Evolutionary conservation across 1,284 basidiomycete species (phyloP).

Genomic region (Pseudozyma tsukubaensis): DNA sequence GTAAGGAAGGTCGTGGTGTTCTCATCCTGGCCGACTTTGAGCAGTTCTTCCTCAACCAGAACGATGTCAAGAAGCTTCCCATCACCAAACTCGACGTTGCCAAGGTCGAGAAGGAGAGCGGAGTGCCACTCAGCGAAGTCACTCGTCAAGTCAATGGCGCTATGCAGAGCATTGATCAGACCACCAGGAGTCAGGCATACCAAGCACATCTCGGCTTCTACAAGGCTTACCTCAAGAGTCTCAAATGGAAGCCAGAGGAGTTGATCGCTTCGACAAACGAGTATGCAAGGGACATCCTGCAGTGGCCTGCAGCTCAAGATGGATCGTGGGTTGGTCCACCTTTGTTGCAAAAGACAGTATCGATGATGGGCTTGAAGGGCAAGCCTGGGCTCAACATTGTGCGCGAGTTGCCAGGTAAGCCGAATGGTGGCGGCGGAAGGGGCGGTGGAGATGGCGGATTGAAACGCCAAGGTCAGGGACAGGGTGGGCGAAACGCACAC

Average conservation of each 20-base stretch:
- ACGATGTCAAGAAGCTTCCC: slow-evolving; percentile 71
- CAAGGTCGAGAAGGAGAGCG: slow-evolving; percentile 20
- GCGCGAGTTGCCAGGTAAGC: slow-evolving; percentile 34
- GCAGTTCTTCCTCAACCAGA: slow-evolving; percentile 72
- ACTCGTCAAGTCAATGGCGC: slow-evolving; percentile 53
- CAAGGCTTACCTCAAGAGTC: slow-evolving; percentile 70
- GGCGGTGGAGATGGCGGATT: slow-evolving; percentile 6
- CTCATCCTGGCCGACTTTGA: slow-evolving; percentile 75
- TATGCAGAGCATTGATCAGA: slow-evolving; percentile 38
- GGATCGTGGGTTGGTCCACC: slow-evolving; percentile 68
- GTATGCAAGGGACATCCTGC: slow-evolving; percentile 66
- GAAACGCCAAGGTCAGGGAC: slow-evolving; percentile 31
- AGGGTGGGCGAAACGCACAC: slow-evolving; percentile 23
- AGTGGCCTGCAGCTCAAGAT: slow-evolving; percentile 41
- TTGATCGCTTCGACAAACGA: slow-evolving; percentile 72
- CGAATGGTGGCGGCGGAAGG: slow-evolving; percentile 17
- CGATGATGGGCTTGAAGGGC: slow-evolving; percentile 76
- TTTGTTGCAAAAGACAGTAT: slow-evolving; percentile 73
- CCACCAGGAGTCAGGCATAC: slow-evolving; percentile 72
- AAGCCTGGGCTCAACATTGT: slow-evolving; percentile 71
- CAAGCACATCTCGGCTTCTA: slow-evolving; percentile 75
- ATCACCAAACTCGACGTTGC: slow-evolving; percentile 34
- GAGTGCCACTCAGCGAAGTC: slow-evolving; percentile 10
- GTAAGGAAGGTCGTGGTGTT: slow-evolving; percentile 73
- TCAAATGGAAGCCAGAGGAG: slow-evolving; percentile 71